Evolutionary conservation across 75 land plant species (phyloP).

Genomic region (Pseudotsuga menziesii): DNA sequence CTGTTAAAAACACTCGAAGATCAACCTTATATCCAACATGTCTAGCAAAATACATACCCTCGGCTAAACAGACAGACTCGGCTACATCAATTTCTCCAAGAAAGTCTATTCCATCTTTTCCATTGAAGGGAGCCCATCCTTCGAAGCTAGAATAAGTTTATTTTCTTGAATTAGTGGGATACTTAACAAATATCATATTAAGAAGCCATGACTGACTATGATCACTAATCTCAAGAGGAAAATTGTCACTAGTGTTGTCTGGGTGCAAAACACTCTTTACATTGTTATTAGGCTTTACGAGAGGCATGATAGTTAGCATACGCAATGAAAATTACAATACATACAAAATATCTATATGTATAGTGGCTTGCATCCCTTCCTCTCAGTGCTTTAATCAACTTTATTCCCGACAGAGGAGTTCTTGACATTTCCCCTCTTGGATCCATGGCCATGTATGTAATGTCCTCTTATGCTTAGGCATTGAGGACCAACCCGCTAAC

Average conservation of each 20-base stretch:
- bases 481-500: too few relatives aligned
- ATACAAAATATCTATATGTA: conserved; percentile 40
- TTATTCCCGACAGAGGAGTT: not conserved
- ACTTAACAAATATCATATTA: too few relatives aligned
- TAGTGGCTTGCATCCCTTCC: conserved; percentile 1
- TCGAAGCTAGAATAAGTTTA: too few relatives aligned
- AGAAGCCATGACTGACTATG: conserved; percentile 1
- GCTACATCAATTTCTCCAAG: conserved; percentile 74
- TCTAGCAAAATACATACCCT: conserved; percentile 78
- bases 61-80: conserved; percentile 61
- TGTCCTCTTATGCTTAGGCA: too few relatives aligned
- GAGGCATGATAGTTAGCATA: conserved; percentile 77
- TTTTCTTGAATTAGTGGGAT: too few relatives aligned
- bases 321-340: conserved; percentile 65
- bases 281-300: conserved; percentile 66
- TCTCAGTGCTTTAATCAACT: not conserved
- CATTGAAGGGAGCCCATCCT: too few relatives aligned
- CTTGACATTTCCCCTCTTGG: not conserved
- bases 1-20: conserved; percentile 46
- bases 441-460: not conserved
- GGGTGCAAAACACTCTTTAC: conserved; percentile 60
- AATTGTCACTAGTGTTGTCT: conserved; percentile 11
- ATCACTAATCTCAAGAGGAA: not conserved
- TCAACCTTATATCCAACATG: conserved; percentile 65
- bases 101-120: too few relatives aligned